Evolutionary conservation across 192 early-diverging fungal species (phyloP).

Genomic region (Coemansia biformis): DNA sequence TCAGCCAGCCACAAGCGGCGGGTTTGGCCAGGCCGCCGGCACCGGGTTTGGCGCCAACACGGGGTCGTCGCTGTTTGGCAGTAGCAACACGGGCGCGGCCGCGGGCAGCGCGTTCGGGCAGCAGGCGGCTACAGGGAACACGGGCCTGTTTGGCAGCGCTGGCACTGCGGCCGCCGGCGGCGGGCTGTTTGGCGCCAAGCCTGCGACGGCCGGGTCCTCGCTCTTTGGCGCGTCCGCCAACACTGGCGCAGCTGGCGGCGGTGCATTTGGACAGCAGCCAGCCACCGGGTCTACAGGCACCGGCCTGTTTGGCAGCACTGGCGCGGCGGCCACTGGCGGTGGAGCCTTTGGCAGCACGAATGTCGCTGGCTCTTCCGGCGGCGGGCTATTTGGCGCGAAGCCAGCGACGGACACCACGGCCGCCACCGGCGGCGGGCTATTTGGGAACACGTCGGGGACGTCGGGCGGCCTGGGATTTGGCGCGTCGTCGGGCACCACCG

Average conservation of each 20-base stretch:
- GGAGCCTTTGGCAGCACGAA: conserved; percentile 11
- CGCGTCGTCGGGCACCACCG: conserved; percentile 1
- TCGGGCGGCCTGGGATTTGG: conserved; percentile 6
- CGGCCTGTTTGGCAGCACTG: conserved; percentile 31
- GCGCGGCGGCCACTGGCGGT: conserved; percentile 27
- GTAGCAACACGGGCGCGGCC: conserved; percentile 1
- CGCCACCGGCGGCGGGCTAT: not conserved
- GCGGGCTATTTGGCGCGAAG: conserved; percentile 39
- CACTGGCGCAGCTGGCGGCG: conserved; percentile 2
- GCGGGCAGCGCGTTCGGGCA: conserved; percentile 1
- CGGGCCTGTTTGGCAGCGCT: conserved; percentile 30
- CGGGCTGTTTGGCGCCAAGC: conserved; percentile 37
- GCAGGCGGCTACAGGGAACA: conserved; percentile 6
- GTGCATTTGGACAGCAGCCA: conserved; percentile 5
- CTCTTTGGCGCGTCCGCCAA: conserved; percentile 4
- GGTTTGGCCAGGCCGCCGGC: conserved; percentile 30
- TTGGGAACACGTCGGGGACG: conserved; percentile 4
- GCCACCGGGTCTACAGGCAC: not conserved
- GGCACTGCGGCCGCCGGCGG: conserved; percentile 28
- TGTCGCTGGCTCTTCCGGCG: conserved; percentile 17
- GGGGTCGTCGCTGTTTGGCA: conserved; percentile 8
- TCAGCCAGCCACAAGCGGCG: conserved; percentile 12
- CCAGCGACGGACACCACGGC: conserved; percentile 5
- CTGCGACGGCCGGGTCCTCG: conserved; percentile 6
- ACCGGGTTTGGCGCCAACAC: conserved; percentile 7